Percentiles rank a stretch among this genome's conserved stretches.
Evolutionary conservation across 208 protist genomes (phyloP).

Genomic region (Blastocrithidia nonstop): DNA sequence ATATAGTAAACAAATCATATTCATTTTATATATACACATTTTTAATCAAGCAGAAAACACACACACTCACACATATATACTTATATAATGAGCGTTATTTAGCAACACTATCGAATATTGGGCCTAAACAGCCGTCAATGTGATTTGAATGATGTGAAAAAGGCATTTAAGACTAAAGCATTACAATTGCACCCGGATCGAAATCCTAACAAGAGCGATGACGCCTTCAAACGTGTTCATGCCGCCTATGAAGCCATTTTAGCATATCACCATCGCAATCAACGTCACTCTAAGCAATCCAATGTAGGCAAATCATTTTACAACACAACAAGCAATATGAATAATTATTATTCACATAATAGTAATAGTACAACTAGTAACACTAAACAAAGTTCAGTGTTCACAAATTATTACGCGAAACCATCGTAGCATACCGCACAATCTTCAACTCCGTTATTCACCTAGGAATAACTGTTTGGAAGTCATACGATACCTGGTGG

Average conservation of each 20-base stretch:
- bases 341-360: neutral
- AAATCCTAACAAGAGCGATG: slow-evolving; percentile 66
- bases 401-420: neutral
- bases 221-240: slow-evolving; percentile 77
- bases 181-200: slow-evolving; percentile 89
- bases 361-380: neutral
- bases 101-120: slow-evolving; percentile 33
- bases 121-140: slow-evolving; percentile 81
- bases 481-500: slow-evolving; percentile 2
- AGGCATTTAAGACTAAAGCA: slow-evolving; percentile 85
- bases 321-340: neutral
- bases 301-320: neutral
- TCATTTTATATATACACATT: too few species aligned
- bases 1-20: too few species aligned
- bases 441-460: too few species aligned
- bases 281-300: neutral
- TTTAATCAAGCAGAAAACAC: too few species aligned
- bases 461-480: slow-evolving; percentile 4
- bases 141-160: slow-evolving; percentile 67
- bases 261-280: slow-evolving; percentile 4
- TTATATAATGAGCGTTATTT: too few species aligned
- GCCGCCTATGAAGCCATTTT: slow-evolving; percentile 92
- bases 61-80: too few species aligned
- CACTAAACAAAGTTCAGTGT: neutral
- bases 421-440: neutral